Percentiles rank a stretch among this genome's conserved stretches.
Conservation (phyloP, 305 asterid genomes). For the Fraxinus floribunda region DNA sequence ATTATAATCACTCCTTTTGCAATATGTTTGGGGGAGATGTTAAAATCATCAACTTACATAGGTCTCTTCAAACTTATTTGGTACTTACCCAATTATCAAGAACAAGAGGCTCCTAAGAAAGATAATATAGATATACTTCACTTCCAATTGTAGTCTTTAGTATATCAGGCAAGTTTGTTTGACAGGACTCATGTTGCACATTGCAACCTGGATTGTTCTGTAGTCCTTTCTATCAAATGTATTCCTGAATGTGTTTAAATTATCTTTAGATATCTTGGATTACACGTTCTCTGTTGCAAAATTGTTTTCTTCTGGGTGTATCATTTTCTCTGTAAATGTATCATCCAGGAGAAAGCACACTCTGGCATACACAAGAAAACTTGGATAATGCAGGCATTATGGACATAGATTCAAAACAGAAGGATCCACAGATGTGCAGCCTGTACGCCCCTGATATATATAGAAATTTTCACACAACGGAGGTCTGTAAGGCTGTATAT, state of each 20-base stretch:
- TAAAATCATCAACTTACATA: neutral
- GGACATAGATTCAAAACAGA: conserved; percentile 63
- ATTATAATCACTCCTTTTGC: neutral
- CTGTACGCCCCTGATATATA: conserved; percentile 80
- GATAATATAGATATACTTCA: neutral
- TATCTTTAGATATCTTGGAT: conserved; percentile 13
- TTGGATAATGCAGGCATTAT: conserved; percentile 46
- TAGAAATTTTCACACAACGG: conserved; percentile 47
- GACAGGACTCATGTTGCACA: neutral
- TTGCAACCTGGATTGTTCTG: conserved; percentile 11
- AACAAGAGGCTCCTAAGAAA: neutral
- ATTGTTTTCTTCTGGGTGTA: conserved; percentile 19
- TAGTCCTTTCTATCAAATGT: neutral
- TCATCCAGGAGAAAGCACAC: conserved; percentile 44
- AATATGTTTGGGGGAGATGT: neutral
- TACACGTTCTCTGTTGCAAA: conserved; percentile 4
- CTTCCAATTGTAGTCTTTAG: neutral
- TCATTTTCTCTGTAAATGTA: conserved; percentile 27
- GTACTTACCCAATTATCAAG: neutral
- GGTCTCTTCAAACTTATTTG: neutral
- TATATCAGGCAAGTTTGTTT: neutral
- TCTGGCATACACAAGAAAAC: conserved; percentile 31
- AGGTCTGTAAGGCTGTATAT: conserved; percentile 52
- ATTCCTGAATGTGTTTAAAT: conserved; percentile 21
- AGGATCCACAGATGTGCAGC: conserved; percentile 88